These are phyloP conservation scores for Colletotrichum cuscutae DNA, from an alignment of 2,329 filamentous ascomycete species.

Conservation along the genomic window DNA sequence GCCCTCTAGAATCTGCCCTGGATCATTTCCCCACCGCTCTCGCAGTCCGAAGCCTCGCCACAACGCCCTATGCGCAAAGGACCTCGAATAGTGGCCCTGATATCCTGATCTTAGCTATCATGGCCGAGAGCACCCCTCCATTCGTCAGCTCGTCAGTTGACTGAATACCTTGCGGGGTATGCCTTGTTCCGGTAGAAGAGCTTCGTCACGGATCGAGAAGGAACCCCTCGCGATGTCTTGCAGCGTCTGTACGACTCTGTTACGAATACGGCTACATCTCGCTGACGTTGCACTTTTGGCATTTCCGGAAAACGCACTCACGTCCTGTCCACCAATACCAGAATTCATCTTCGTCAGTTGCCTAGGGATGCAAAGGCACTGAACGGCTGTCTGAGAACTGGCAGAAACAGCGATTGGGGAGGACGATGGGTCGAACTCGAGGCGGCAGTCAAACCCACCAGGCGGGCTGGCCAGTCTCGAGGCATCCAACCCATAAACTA, in stretches of 20 bases:
- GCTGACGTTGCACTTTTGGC: neutral
- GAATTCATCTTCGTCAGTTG: neutral
- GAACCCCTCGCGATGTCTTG: neutral
- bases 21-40: neutral
- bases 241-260: neutral
- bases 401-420: neutral
- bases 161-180: neutral
- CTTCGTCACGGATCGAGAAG: neutral
- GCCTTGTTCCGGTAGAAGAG: neutral
- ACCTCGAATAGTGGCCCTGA: neutral
- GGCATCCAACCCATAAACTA: neutral
- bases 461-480: neutral
- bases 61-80: conserved; percentile 7
- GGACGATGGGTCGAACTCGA: neutral
- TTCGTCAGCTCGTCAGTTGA: neutral
- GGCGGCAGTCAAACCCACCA: neutral
- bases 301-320: neutral
- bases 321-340: neutral
- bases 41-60: neutral
- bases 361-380: neutral
- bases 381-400: neutral
- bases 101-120: neutral
- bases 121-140: neutral
- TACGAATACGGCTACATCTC: neutral
- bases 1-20: neutral